A percentile compares a stretch with the other conserved stretches of the same genome.
These are phyloP conservation scores for Fusarium subtropicale DNA, from an alignment of 2,329 filamentous ascomycete genomes.

Conservation along the genomic window DNA sequence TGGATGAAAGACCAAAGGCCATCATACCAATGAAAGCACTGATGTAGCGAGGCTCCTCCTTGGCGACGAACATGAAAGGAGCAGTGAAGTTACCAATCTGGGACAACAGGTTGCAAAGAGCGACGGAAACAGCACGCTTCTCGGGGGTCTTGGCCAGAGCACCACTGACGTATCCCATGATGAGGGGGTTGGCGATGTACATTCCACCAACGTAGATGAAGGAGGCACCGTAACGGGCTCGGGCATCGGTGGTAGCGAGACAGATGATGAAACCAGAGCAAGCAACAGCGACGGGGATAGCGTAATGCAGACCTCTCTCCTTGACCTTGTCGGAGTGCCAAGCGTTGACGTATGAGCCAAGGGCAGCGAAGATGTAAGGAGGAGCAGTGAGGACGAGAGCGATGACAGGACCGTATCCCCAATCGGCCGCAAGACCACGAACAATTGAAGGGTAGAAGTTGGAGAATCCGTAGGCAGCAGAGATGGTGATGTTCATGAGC, in stretches of 20 bases:
- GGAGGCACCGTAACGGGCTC: conserved; percentile 6
- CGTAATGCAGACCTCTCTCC: conserved; percentile 14
- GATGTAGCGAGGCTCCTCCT: conserved; percentile 20
- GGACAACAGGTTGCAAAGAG: conserved; percentile 8
- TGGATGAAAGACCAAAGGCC: conserved; percentile 7
- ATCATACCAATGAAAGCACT: conserved; percentile 28
- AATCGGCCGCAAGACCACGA: conserved; percentile 9
- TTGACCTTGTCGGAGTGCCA: conserved; percentile 31
- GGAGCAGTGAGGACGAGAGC: conserved; percentile 17
- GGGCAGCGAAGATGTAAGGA: conserved; percentile 16
- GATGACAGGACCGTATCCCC: conserved; percentile 19
- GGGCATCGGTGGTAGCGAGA: neutral
- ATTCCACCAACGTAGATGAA: conserved; percentile 19
- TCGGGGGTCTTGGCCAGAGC: conserved; percentile 12
- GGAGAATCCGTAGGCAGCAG: conserved; percentile 19
- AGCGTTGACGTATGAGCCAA: conserved; percentile 17
- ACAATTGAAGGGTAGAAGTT: conserved; percentile 23
- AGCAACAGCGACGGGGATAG: conserved; percentile 8
- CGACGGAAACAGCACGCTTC: conserved; percentile 21
- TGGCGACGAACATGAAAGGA: conserved; percentile 19
- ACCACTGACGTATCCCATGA: conserved; percentile 24
- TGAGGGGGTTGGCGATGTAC: conserved; percentile 25
- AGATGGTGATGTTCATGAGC: conserved; percentile 22
- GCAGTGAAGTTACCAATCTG: conserved; percentile 24
- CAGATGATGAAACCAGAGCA: conserved; percentile 19